Evolutionary conservation across 1,284 basidiomycete genomes (phyloP).

Genomic region (Leccinum insolens): DNA sequence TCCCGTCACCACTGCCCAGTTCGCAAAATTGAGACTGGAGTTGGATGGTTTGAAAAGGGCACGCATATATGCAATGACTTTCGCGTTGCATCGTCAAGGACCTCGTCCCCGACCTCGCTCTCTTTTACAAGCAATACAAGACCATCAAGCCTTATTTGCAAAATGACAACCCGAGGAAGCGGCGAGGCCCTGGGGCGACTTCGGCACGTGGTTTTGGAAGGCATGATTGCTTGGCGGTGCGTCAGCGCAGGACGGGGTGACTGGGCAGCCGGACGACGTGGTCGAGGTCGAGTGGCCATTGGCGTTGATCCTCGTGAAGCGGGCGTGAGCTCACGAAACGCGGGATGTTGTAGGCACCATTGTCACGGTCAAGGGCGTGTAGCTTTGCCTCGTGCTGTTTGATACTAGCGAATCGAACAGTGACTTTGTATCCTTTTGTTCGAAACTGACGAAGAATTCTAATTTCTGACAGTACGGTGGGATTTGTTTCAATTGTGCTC

Average conservation of each 20-base stretch:
- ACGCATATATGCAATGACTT: constrained; percentile 19
- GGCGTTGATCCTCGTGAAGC: constrained; percentile 63
- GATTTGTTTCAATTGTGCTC: neutral
- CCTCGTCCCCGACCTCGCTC: constrained; percentile 88
- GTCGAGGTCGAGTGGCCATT: constrained; percentile 78
- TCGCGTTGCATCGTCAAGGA: constrained; percentile 83
- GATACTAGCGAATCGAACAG: neutral
- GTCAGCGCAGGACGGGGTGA: constrained; percentile 39
- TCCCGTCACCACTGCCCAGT: constrained; percentile 36
- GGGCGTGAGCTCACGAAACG: constrained; percentile 12
- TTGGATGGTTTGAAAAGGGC: constrained; percentile 54
- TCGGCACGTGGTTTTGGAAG: constrained; percentile 64
- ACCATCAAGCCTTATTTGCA: constrained; percentile 96
- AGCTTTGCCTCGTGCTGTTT: neutral
- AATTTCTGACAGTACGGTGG: neutral
- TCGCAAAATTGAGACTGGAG: constrained; percentile 41
- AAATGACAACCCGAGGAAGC: constrained; percentile 82
- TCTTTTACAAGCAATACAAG: constrained; percentile 99
- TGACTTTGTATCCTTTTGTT: neutral
- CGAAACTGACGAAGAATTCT: neutral
- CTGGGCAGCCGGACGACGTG: constrained; percentile 42
- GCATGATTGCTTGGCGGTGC: constrained; percentile 42
- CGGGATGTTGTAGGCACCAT: neutral
- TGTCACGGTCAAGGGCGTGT: neutral
- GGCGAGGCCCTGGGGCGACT: constrained; percentile 53